Conservation (phyloP, 495 filamentous ascomycete genomes). For the Filosporella fistucella region DNA sequence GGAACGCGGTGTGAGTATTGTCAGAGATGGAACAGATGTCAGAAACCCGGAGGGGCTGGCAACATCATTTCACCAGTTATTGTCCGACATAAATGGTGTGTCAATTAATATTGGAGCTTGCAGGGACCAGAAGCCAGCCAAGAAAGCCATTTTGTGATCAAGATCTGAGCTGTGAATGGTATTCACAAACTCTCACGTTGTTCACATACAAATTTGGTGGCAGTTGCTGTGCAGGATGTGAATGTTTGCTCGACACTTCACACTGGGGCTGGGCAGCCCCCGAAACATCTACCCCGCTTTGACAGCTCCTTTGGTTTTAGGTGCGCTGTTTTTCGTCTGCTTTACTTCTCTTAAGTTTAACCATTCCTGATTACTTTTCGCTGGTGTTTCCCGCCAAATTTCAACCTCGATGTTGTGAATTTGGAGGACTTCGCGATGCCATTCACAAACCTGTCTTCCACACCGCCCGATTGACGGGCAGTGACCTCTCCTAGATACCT, state of each 20-base stretch:
- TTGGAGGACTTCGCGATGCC: constrained; percentile 3
- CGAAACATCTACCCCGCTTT: neutral
- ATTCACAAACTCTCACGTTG: constrained; percentile 11
- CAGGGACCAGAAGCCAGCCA: constrained; percentile 10
- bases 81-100: constrained; percentile 10
- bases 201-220: constrained; percentile 18
- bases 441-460: neutral
- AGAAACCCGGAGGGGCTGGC: no score
- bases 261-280: constrained; percentile 3
- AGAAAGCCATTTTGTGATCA: no score
- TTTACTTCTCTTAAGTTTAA: constrained; percentile 2
- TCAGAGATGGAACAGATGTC: no score
- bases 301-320: constrained; percentile 4
- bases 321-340: neutral
- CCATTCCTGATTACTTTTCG: constrained; percentile 14
- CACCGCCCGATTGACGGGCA: constrained; percentile 4
- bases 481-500: neutral
- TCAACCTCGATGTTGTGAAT: constrained; percentile 12
- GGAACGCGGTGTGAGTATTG: no score
- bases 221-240: constrained; percentile 1
- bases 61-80: neutral
- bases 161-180: no score
- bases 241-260: constrained; percentile 4
- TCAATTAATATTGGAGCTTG: constrained; percentile 16
- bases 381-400: constrained; percentile 8